These are phyloP conservation scores for Plasmopara muralis DNA, from an alignment of 352 stramenopile genomes.

Conservation along the genomic window DNA sequence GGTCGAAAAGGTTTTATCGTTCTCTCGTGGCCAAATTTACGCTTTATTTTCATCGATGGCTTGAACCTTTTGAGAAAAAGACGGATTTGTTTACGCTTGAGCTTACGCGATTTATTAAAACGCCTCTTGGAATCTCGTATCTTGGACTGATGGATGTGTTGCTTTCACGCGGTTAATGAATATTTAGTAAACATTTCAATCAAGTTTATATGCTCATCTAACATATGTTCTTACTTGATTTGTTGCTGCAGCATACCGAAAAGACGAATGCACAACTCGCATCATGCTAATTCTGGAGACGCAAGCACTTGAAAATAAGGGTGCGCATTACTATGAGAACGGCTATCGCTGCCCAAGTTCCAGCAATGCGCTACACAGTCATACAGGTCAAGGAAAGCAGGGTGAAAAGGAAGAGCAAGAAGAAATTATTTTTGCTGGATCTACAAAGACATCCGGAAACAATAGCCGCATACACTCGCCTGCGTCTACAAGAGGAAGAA, in stretches of 20 bases:
- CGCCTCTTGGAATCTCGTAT: conserved; percentile 72
- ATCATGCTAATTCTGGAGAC: conserved; percentile 78
- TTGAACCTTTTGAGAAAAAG: conserved; percentile 62
- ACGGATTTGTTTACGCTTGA: conserved; percentile 55
- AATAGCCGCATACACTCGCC: conserved; percentile 26
- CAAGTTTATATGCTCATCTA: background rate
- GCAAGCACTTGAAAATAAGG: conserved; percentile 67
- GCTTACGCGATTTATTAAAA: conserved; percentile 67
- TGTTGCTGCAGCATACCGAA: conserved; percentile 32
- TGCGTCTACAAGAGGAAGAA: conserved; percentile 21
- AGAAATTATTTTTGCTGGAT: conserved; percentile 9
- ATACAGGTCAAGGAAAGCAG: conserved; percentile 29
- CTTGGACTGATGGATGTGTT: conserved; percentile 77
- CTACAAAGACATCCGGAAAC: conserved; percentile 14
- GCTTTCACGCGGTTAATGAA: conserved; percentile 44
- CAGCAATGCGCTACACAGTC: conserved; percentile 34
- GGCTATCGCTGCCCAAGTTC: conserved; percentile 67
- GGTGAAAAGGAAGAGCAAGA: conserved; percentile 23
- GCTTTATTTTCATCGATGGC: conserved; percentile 76
- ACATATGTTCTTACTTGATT: conserved; percentile 8
- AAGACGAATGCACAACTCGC: conserved; percentile 37
- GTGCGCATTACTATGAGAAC: conserved; percentile 66
- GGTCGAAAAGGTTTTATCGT: conserved; percentile 76
- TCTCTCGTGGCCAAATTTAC: conserved; percentile 80
- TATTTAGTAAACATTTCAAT: background rate